Conservation (phyloP, 192 early-diverging fungal species). For the Umbelopsis sp. region DNA sequence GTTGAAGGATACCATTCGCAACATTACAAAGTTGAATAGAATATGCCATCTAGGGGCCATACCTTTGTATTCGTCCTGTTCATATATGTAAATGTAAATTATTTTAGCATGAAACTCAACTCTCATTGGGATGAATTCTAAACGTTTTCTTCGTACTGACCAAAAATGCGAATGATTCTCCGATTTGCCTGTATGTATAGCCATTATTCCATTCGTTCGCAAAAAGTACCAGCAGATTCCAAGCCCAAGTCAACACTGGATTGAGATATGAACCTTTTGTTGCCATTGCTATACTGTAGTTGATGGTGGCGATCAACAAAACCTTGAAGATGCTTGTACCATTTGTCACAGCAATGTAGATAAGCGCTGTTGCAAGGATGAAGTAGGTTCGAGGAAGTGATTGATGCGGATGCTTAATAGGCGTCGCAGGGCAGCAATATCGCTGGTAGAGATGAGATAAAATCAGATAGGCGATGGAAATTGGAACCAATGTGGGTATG, state of each 20-base stretch:
- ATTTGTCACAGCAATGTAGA: slow-evolving; percentile 66
- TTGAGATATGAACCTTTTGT: slow-evolving; percentile 54
- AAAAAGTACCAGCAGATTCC: slow-evolving; percentile 80
- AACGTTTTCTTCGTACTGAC: not conserved
- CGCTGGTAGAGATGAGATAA: slow-evolving; percentile 50
- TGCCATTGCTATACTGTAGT: slow-evolving; percentile 65
- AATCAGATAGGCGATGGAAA: slow-evolving; percentile 48
- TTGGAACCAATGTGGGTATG: slow-evolving; percentile 52
- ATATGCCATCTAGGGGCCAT: slow-evolving; percentile 83
- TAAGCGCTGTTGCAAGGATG: slow-evolving; percentile 57
- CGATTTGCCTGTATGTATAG: slow-evolving; percentile 58
- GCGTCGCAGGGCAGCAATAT: slow-evolving; percentile 24
- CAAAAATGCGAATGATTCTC: slow-evolving; percentile 13
- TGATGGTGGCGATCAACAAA: slow-evolving; percentile 56
- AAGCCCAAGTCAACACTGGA: slow-evolving; percentile 79
- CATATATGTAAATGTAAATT: not conserved
- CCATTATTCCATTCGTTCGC: slow-evolving; percentile 75
- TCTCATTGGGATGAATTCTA: not conserved
- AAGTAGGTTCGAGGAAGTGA: slow-evolving; percentile 49
- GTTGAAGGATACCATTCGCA: slow-evolving; percentile 89
- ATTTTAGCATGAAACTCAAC: not conserved
- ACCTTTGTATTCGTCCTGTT: slow-evolving; percentile 69
- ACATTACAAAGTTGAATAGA: slow-evolving; percentile 87
- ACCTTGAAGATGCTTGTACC: slow-evolving; percentile 84
- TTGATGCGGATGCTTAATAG: slow-evolving; percentile 37